Evolutionary conservation across 2,329 filamentous ascomycete species (phyloP).

Genomic region (Neofusicoccum kwambonambiense): DNA sequence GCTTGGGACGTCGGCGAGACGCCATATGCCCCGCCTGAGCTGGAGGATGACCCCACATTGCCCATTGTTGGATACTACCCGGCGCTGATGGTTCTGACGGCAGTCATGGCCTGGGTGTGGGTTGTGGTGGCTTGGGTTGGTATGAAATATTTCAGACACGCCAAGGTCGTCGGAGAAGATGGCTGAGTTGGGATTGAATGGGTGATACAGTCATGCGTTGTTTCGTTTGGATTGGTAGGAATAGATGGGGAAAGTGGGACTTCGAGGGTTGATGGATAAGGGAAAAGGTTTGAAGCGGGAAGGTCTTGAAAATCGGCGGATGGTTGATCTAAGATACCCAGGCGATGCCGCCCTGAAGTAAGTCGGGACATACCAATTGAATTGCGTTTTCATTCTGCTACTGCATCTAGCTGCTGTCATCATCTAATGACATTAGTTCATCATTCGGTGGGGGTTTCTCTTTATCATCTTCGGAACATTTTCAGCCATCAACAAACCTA

Average conservation of each 20-base stretch:
- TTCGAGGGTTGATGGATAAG: neutral
- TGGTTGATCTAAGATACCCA: slow-evolving; percentile 7
- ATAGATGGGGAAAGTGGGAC: neutral
- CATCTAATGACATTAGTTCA: no score
- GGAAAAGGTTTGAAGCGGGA: neutral
- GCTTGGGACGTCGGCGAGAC: slow-evolving; percentile 98
- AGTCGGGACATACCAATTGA: neutral
- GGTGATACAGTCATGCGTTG: neutral
- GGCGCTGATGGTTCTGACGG: slow-evolving; percentile 85
- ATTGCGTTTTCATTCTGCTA: neutral
- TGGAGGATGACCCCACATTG: slow-evolving; percentile 91
- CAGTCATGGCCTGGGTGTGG: slow-evolving; percentile 99
- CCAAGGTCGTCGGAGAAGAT: slow-evolving; percentile 74
- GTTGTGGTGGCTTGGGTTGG: slow-evolving; percentile 96
- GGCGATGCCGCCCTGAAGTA: neutral
- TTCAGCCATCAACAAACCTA: no score
- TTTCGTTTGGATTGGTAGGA: neutral
- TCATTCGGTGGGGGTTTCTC: no score
- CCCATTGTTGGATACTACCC: slow-evolving; percentile 98
- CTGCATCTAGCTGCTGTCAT: no score
- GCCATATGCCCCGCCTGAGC: slow-evolving; percentile 89
- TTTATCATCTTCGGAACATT: no score
- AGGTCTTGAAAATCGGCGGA: neutral
- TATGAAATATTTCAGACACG: slow-evolving; percentile 99
- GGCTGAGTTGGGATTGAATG: neutral